These are phyloP conservation scores for Perkinsus olseni DNA, from an alignment of 169 alveolate species.

Conservation along the genomic window DNA sequence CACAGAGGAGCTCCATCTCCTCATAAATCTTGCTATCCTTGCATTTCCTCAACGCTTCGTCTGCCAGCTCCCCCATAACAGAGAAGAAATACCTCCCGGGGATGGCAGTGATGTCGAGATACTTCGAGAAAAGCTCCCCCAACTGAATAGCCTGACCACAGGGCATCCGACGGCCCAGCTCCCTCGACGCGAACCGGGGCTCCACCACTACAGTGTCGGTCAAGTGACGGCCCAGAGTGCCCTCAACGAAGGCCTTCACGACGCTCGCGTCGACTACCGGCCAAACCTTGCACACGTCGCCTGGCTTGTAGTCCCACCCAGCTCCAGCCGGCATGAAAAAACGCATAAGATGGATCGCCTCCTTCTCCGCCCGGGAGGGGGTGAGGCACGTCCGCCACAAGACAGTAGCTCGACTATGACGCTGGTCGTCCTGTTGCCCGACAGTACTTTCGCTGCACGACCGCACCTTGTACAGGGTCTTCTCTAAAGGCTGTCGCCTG, in stretches of 20 bases:
- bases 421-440: neutral
- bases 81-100: conserved; percentile 53
- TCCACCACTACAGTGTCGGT: neutral
- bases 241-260: neutral
- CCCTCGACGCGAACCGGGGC: neutral
- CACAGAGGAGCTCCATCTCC: conserved; percentile 24
- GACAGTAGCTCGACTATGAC: neutral
- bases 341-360: neutral
- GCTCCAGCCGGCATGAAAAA: neutral
- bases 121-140: conserved; percentile 30
- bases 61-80: conserved; percentile 39
- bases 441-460: neutral
- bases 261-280: neutral
- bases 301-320: neutral
- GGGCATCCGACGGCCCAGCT: neutral
- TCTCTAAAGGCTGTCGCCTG: neutral
- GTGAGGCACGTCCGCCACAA: neutral
- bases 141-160: conserved; percentile 10
- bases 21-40: neutral
- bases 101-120: conserved; percentile 42
- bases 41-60: conserved; percentile 14
- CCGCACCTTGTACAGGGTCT: neutral
- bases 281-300: neutral
- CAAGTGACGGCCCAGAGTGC: neutral
- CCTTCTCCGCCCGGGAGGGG: neutral